Percentiles rank a stretch among this genome's conserved stretches.
Conservation (phyloP, 768 basidiomycete species). For the Omphalotus guepiniiformis region DNA sequence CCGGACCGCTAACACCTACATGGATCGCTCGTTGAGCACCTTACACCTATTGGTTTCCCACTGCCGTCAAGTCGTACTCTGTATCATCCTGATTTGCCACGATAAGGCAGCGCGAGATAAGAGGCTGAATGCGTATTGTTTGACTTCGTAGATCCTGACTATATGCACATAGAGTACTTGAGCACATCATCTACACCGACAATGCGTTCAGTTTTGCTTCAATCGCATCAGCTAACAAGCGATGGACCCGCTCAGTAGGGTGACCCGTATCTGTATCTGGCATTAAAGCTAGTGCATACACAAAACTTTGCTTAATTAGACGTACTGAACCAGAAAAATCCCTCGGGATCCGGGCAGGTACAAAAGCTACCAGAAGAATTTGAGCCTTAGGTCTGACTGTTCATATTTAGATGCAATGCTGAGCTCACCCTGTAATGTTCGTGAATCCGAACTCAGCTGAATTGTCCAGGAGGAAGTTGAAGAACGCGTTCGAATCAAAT, state of each 20-base stretch:
- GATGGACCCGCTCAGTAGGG: slow-evolving; percentile 46
- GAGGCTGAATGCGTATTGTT: too few relatives aligned
- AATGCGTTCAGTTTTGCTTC: slow-evolving; percentile 27
- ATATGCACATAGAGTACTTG: too few relatives aligned
- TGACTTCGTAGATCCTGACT: too few relatives aligned
- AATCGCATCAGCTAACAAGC: slow-evolving; percentile 40
- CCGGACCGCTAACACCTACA: too few relatives aligned
- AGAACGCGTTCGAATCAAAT: slow-evolving; percentile 50
- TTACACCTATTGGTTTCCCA: too few relatives aligned
- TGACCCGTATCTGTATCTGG: slow-evolving; percentile 39
- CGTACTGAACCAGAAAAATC: slow-evolving; percentile 53
- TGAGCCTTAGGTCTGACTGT: neutral
- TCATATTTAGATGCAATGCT: neutral
- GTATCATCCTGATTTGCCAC: too few relatives aligned
- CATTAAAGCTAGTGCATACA: neutral
- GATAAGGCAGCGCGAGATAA: too few relatives aligned
- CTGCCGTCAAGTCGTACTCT: too few relatives aligned
- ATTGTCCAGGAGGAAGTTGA: slow-evolving; percentile 40
- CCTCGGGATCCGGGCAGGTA: slow-evolving; percentile 38
- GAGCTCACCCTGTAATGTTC: slow-evolving; percentile 41
- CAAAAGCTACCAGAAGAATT: slow-evolving; percentile 37
- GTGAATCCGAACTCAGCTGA: slow-evolving; percentile 39
- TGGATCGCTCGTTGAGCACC: too few relatives aligned
- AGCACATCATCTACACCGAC: too few relatives aligned
- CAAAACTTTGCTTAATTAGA: slow-evolving; percentile 12